Conservation (phyloP, 2,329 filamentous ascomycete species). For the Fusarium buharicum region DNA sequence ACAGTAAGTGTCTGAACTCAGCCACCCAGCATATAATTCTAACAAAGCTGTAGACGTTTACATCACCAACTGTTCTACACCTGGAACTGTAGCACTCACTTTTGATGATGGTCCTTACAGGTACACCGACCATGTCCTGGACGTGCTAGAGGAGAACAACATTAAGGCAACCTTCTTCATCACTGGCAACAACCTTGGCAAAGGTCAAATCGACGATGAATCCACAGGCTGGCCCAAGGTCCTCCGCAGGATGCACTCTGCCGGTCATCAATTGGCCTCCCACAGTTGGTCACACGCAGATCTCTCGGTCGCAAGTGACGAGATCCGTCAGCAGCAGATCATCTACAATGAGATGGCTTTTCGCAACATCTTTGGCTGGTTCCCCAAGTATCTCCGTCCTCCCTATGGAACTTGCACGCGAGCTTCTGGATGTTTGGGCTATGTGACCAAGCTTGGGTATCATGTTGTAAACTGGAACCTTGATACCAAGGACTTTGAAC, state of each 20-base stretch:
- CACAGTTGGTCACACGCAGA: constrained; percentile 59
- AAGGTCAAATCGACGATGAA: constrained; percentile 53
- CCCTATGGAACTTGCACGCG: constrained; percentile 56
- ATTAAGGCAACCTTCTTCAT: constrained; percentile 56
- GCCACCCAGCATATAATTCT: neutral
- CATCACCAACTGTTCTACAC: constrained; percentile 49
- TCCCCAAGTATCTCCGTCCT: constrained; percentile 56
- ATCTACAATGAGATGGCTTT: constrained; percentile 57
- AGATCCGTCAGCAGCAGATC: constrained; percentile 52
- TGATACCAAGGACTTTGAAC: constrained; percentile 69
- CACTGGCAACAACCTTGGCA: constrained; percentile 53
- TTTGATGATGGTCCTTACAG: constrained; percentile 59
- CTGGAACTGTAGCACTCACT: constrained; percentile 55
- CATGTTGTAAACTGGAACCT: constrained; percentile 67
- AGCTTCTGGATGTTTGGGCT: constrained; percentile 51
- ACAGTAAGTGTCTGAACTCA: constrained; percentile 40
- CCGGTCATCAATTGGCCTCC: constrained; percentile 58
- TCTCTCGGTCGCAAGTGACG: constrained; percentile 48
- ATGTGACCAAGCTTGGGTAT: constrained; percentile 59
- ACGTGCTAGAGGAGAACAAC: constrained; percentile 47
- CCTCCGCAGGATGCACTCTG: constrained; percentile 52
- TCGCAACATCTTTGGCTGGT: constrained; percentile 53
- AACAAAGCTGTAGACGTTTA: constrained; percentile 38
- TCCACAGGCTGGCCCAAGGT: constrained; percentile 49
- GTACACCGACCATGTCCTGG: constrained; percentile 55